These are phyloP conservation scores for Volvox africanus DNA, from an alignment of 139 green algal genomes.

Conservation along the genomic window DNA sequence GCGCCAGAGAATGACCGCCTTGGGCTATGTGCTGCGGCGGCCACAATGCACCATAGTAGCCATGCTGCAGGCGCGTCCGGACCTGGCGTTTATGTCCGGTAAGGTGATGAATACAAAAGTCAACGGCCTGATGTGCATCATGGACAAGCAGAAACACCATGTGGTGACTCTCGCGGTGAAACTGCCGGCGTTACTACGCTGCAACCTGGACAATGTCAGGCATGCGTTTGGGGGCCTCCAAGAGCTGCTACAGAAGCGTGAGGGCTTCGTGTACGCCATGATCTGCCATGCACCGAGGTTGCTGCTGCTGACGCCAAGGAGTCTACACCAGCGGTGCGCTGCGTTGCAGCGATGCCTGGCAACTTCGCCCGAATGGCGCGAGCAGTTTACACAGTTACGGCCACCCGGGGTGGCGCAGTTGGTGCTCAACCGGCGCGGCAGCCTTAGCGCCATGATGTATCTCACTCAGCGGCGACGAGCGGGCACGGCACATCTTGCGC, in stretches of 20 bases:
- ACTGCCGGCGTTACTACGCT: conserved; percentile 48
- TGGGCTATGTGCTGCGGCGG: conserved; percentile 43
- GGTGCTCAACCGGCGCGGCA: conserved; percentile 30
- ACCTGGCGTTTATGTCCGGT: conserved; percentile 39
- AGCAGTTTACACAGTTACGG: conserved; percentile 45
- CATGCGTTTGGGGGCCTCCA: conserved; percentile 46
- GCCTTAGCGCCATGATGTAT: conserved; percentile 31
- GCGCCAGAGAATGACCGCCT: conserved; percentile 32
- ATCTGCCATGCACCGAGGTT: conserved; percentile 44
- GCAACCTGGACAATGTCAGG: conserved; percentile 31
- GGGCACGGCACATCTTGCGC: conserved; percentile 12
- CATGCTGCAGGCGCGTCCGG: conserved; percentile 31
- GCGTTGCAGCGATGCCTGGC: conserved; percentile 39
- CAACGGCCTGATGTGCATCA: conserved; percentile 58
- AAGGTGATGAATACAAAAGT: conserved; percentile 59
- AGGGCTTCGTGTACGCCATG: conserved; percentile 60
- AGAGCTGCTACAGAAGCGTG: conserved; percentile 31
- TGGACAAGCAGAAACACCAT: conserved; percentile 51
- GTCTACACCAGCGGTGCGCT: conserved; percentile 40
- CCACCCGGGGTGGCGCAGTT: conserved; percentile 34
- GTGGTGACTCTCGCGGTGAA: conserved; percentile 48
- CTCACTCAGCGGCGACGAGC: conserved; percentile 42
- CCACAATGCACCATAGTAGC: conserved; percentile 35
- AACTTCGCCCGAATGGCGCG: conserved; percentile 21
- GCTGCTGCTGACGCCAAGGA: conserved; percentile 35